These are phyloP conservation scores for Nothomitra cinnamomea DNA, from an alignment of 2,329 filamentous ascomycete genomes.

Conservation along the genomic window DNA sequence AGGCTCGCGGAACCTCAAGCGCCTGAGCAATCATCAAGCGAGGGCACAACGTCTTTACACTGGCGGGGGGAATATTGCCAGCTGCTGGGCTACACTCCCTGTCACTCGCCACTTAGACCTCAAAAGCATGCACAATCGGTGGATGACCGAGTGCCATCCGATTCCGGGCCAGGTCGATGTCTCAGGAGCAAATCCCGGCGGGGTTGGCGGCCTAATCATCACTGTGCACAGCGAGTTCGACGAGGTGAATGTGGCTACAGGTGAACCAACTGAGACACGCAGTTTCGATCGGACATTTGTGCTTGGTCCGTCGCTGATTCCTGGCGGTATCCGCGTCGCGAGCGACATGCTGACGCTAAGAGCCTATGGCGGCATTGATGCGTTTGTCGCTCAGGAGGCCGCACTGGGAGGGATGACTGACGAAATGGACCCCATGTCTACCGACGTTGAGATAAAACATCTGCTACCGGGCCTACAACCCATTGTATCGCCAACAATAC, in stretches of 20 bases:
- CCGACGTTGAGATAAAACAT: constrained; percentile 16
- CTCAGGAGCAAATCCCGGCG: constrained; percentile 40
- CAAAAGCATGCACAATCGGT: constrained; percentile 47
- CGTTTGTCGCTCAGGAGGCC: constrained; percentile 28
- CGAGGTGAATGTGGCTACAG: constrained; percentile 43
- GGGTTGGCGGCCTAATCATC: constrained; percentile 63
- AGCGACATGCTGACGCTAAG: constrained; percentile 64
- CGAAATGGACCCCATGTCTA: too few species aligned
- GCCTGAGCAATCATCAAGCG: constrained; percentile 42
- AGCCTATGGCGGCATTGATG: constrained; percentile 41
- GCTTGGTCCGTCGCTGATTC: constrained; percentile 54
- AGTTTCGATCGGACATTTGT: constrained; percentile 73
- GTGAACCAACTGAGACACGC: constrained; percentile 42
- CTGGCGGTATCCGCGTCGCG: constrained; percentile 53
- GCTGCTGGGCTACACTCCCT: constrained; percentile 54
- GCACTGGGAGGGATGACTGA: not conserved
- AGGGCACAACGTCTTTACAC: constrained; percentile 48
- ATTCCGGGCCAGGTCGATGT: constrained; percentile 56
- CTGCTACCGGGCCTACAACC: constrained; percentile 13
- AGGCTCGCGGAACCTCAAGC: constrained; percentile 60
- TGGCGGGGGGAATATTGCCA: constrained; percentile 46
- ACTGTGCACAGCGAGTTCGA: constrained; percentile 74
- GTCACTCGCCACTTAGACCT: constrained; percentile 59
- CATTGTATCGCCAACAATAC: constrained; percentile 13
- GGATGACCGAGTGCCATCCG: constrained; percentile 68